Percentiles rank a stretch among this genome's conserved stretches.
phyloP scores from a whole-genome alignment of 306 rosid species.

The Bauhinia variegata region DNA sequence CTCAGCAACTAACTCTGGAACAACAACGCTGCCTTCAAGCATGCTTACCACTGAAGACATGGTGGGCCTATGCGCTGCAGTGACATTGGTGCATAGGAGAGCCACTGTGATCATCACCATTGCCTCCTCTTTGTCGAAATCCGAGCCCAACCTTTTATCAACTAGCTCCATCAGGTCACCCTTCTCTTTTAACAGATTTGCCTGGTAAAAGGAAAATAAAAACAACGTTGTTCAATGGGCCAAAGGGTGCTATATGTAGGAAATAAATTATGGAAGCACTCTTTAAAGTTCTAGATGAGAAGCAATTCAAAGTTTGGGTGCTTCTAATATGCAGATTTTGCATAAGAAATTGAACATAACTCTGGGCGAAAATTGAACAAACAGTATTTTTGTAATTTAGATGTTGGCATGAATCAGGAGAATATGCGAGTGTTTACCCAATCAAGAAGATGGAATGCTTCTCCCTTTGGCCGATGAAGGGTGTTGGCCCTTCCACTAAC shows the following conservation, averaged over 20 bases:
- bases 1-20: conserved; percentile 29
- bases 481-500: conserved; percentile 67
- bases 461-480: conserved; percentile 45
- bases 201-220: conserved; percentile 34
- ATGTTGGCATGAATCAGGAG: neutral
- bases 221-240: neutral
- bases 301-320: too few species aligned
- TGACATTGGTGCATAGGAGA: conserved; percentile 44
- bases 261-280: too few species aligned
- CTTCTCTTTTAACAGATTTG: conserved; percentile 36
- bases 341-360: too few species aligned
- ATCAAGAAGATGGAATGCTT: conserved; percentile 56
- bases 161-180: conserved; percentile 44
- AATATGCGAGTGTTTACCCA: conserved; percentile 42
- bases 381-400: too few species aligned
- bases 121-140: conserved; percentile 31
- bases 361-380: too few species aligned
- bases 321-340: too few species aligned
- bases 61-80: conserved; percentile 41
- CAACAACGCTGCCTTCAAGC: conserved; percentile 41
- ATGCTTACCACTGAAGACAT: conserved; percentile 48
- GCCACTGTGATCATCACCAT: conserved; percentile 37
- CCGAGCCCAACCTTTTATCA: conserved; percentile 41
- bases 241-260: too few species aligned
- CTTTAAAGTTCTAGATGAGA: too few species aligned